Percentiles rank a stretch among this genome's conserved stretches.
These are phyloP conservation scores for Metahyphopichia silvanorum DNA, from an alignment of 805 yeast genomes.

Conservation along the genomic window DNA sequence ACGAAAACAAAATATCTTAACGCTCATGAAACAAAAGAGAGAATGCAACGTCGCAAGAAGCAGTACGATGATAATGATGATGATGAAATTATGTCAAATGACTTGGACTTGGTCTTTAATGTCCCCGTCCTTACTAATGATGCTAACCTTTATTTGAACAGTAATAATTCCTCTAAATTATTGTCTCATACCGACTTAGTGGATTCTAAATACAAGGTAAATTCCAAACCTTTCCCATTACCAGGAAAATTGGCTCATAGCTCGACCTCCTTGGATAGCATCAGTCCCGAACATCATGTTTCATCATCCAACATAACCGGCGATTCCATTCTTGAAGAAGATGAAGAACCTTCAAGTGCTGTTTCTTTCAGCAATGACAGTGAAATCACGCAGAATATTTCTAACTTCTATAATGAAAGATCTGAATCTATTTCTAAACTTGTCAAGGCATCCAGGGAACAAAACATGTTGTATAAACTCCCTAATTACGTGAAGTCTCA, in stretches of 20 bases:
- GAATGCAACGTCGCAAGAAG: conserved; percentile 35
- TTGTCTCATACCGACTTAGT: conserved; percentile 25
- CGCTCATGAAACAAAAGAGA: conserved; percentile 35
- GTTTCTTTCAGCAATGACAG: conserved; percentile 18
- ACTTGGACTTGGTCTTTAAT: conserved; percentile 39
- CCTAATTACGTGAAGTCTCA: conserved; percentile 39
- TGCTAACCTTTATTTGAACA: conserved; percentile 26
- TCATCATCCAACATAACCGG: conserved; percentile 8
- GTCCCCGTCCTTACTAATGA: conserved; percentile 40
- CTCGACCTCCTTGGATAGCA: conserved; percentile 2
- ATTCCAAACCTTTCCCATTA: conserved; percentile 25
- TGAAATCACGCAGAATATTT: conserved; percentile 34
- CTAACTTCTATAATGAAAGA: conserved; percentile 33
- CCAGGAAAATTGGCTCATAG: conserved; percentile 22
- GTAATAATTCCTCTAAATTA: conserved; percentile 10
- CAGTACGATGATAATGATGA: conserved; percentile 41
- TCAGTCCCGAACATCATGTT: conserved; percentile 2
- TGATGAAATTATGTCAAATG: conserved; percentile 35
- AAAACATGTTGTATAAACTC: conserved; percentile 29
- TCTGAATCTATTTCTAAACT: conserved; percentile 30
- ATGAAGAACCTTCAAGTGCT: conserved; percentile 7
- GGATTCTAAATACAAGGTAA: conserved; percentile 18
- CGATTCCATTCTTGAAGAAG: conserved; percentile 15
- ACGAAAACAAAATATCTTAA: conserved; percentile 32
- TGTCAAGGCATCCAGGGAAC: conserved; percentile 30